Base-by-base conservation (phyloP, 2,329 filamentous ascomycete genomes). In the Cytospora mali region DNA sequence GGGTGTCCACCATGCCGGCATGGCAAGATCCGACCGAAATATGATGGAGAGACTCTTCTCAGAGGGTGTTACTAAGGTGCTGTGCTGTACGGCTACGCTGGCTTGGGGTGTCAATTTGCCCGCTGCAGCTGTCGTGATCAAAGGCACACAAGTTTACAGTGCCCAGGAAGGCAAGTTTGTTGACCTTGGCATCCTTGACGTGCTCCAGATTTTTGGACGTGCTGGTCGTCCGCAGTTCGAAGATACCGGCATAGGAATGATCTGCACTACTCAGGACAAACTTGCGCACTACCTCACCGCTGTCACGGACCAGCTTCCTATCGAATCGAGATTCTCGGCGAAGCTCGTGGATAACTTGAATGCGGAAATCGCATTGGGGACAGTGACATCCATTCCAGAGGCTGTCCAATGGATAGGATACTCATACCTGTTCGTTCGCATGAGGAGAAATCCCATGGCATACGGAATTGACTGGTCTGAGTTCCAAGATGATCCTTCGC, bases 71-170 rank as follows among this genome's bases (percentile, higher is more conserved):
- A 85, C 98, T 69, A 97, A 95, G 75, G 93, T 99, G 0, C 88
- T 99, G 25, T 98, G 94, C 81, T 99, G 96, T 86, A 99, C 95
- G 2, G 95, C 95, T 13, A 99, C 95, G 1, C 83, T 99, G 28
- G 95, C 95, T 0, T 99, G 95, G 95, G 95, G 95, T 87, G 94
- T 99, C 73, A 99, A 99, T 75, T 85, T 99, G 75, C 95, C 95
- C 0, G 95, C 95, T 35, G 95, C 95, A 0, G 96, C 95, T 0
- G 95, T 99, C 56, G 85, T 99, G 58, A 99, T 99, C 82, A 99
- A 99, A 75, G 95, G 95, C 18, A 99, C 95, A 0, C 94, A 98
- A 72, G 86, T 99, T 0, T 99, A 99, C 77, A 98, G 93, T 73
- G 89, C 95, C 0, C 92, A 97, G 73, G 94, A 96, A 58, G 95